Evolutionary conservation across 2,329 filamentous ascomycete genomes (phyloP).

Genomic region (Aureobasidium sp.): DNA sequence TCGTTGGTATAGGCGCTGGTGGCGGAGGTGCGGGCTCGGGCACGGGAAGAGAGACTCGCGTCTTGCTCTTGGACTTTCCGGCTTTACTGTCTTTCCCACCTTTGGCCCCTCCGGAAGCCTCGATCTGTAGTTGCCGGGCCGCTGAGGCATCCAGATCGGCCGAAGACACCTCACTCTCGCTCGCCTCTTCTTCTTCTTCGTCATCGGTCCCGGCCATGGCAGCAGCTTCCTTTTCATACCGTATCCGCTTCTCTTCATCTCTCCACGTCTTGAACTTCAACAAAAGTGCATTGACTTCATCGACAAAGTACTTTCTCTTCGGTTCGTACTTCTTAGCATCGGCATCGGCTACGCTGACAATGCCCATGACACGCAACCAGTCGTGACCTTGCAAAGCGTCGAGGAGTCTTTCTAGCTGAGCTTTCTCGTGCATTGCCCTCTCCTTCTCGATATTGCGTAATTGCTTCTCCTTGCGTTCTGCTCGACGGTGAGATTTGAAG

Average conservation of each 20-base stretch:
- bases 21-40: slow-evolving; percentile 24
- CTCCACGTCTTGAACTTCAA: slow-evolving; percentile 86
- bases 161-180: slow-evolving; percentile 49
- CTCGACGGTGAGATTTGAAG: slow-evolving; percentile 52
- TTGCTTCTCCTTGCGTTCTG: slow-evolving; percentile 61
- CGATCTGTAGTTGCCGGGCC: slow-evolving; percentile 68
- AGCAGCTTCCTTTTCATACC: slow-evolving; percentile 65
- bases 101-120: slow-evolving; percentile 30
- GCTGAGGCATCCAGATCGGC: slow-evolving; percentile 65
- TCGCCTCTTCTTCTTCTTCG: slow-evolving; percentile 33
- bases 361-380: slow-evolving; percentile 87
- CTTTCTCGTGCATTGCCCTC: slow-evolving; percentile 59
- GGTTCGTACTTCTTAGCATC: slow-evolving; percentile 82
- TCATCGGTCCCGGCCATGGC: slow-evolving; percentile 42
- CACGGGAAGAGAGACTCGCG: slow-evolving; percentile 15
- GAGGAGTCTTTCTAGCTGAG: slow-evolving; percentile 59
- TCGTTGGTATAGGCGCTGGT: slow-evolving; percentile 26
- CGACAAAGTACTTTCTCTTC: slow-evolving; percentile 77
- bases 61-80: slow-evolving; percentile 31
- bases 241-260: slow-evolving; percentile 78
- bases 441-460: slow-evolving; percentile 62
- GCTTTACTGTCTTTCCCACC: slow-evolving; percentile 23
- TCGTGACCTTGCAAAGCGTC: slow-evolving; percentile 84
- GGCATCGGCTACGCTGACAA: slow-evolving; percentile 75
- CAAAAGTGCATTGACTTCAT: slow-evolving; percentile 71